Percentiles rank a stretch among this genome's conserved stretches.
Conservation (phyloP, 495 filamentous ascomycete species). For the Cercophora sp. region DNA sequence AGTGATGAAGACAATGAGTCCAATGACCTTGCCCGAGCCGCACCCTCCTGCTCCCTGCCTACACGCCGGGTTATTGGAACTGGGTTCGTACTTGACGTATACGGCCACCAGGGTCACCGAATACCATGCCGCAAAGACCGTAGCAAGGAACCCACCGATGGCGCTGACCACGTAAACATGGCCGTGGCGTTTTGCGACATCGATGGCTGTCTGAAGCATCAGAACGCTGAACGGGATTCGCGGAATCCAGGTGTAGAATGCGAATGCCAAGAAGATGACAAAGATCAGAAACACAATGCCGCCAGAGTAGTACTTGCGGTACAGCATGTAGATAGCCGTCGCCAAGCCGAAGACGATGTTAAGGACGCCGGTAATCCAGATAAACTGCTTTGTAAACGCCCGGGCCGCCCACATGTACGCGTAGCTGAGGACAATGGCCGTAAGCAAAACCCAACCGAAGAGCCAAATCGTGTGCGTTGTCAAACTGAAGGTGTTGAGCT, state of each 20-base stretch:
- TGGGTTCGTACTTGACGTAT: slow-evolving; percentile 76
- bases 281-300: slow-evolving; percentile 86
- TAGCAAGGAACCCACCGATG: slow-evolving; percentile 68
- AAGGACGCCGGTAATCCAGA: slow-evolving; percentile 86
- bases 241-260: slow-evolving; percentile 66
- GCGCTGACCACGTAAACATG: slow-evolving; percentile 84
- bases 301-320: slow-evolving; percentile 66
- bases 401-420: slow-evolving; percentile 73
- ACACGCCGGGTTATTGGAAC: slow-evolving; percentile 63
- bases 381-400: slow-evolving; percentile 81
- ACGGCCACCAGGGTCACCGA: slow-evolving; percentile 58
- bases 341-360: slow-evolving; percentile 67
- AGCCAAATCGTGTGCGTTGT: slow-evolving; percentile 82
- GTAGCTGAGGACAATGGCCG: slow-evolving; percentile 70
- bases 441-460: slow-evolving; percentile 69
- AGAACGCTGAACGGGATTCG: slow-evolving; percentile 85
- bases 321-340: slow-evolving; percentile 68
- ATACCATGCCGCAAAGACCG: slow-evolving; percentile 67
- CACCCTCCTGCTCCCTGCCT: slow-evolving; percentile 60
- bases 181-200: slow-evolving; percentile 75
- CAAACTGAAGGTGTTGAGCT: slow-evolving; percentile 62
- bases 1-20: slow-evolving; percentile 78
- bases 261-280: slow-evolving; percentile 52
- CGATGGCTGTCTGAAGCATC: slow-evolving; percentile 84
- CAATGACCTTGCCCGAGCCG: slow-evolving; percentile 70